Evolutionary conservation across 176 grass and related monocot genomes (phyloP).

Genomic region (Oryza glumipatula): DNA sequence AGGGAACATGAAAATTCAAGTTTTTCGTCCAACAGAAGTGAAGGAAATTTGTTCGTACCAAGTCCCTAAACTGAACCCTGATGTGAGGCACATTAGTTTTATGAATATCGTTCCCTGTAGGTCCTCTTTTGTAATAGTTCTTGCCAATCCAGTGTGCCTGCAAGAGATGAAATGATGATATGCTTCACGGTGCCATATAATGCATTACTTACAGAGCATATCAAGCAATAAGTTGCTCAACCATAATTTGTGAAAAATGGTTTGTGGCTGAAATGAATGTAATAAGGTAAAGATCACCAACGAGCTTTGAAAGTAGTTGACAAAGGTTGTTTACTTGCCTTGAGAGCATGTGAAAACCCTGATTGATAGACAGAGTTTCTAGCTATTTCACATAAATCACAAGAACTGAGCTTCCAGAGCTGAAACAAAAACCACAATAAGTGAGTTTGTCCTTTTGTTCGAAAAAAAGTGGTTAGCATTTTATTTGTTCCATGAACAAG

Average conservation of each 20-base stretch:
- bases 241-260: not conserved
- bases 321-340: conserved; percentile 52
- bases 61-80: conserved; percentile 82
- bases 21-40: not conserved
- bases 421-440: conserved; percentile 46
- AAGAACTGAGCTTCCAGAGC: conserved; percentile 97
- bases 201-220: conserved; percentile 17
- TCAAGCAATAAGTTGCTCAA: conserved; percentile 8
- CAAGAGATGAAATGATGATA: conserved; percentile 23
- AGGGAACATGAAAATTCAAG: not conserved
- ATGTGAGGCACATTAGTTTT: conserved; percentile 95
- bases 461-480: conserved; percentile 17
- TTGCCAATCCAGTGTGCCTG: conserved; percentile 96
- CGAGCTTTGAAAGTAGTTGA: not conserved
- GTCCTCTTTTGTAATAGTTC: conserved; percentile 83
- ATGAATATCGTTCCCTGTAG: conserved; percentile 88
- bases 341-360: conserved; percentile 90
- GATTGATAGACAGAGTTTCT: conserved; percentile 96
- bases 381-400: conserved; percentile 98
- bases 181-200: not conserved
- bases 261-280: conserved; percentile 19
- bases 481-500: not conserved
- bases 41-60: conserved; percentile 49
- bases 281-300: conserved; percentile 7
- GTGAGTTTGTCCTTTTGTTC: conserved; percentile 9